phyloP scores from a whole-genome alignment of 495 filamentous ascomycete genomes.

The Lepidopterella palustris region DNA sequence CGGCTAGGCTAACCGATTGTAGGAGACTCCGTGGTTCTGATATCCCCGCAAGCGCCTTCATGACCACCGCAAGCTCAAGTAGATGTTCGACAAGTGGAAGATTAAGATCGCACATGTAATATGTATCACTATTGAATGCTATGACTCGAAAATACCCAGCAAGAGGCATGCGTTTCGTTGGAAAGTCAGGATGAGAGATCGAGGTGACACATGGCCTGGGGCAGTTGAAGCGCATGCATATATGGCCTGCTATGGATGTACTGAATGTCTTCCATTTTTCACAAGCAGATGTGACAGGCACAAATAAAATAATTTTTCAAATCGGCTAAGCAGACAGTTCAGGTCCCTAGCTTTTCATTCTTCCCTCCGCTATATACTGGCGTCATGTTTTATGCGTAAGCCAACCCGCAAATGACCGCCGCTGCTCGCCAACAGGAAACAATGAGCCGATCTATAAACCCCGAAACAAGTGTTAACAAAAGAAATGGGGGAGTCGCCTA shows the following conservation, averaged over 20 bases:
- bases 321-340: not conserved
- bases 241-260: too few relatives aligned
- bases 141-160: not conserved
- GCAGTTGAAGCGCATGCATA: not conserved
- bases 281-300: too few relatives aligned
- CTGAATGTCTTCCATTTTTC: too few relatives aligned
- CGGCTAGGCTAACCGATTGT: slow-evolving; percentile 31
- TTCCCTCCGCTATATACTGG: not conserved
- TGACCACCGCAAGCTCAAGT: slow-evolving; percentile 9
- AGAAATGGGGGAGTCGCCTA: slow-evolving; percentile 1
- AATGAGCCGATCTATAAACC: slow-evolving; percentile 2
- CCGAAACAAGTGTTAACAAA: not conserved
- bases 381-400: not conserved
- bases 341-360: slow-evolving; percentile 2
- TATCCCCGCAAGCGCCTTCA: slow-evolving; percentile 65
- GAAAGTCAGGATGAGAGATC: not conserved
- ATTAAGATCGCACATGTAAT: not conserved
- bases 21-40: slow-evolving; percentile 96
- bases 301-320: not conserved
- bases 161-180: not conserved
- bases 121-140: not conserved
- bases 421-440: not conserved
- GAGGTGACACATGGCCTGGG: not conserved
- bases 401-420: not conserved
- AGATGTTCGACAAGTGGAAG: not conserved